These are phyloP conservation scores for Penicillium samsonianum DNA, from an alignment of 495 filamentous ascomycete genomes.

Conservation along the genomic window DNA sequence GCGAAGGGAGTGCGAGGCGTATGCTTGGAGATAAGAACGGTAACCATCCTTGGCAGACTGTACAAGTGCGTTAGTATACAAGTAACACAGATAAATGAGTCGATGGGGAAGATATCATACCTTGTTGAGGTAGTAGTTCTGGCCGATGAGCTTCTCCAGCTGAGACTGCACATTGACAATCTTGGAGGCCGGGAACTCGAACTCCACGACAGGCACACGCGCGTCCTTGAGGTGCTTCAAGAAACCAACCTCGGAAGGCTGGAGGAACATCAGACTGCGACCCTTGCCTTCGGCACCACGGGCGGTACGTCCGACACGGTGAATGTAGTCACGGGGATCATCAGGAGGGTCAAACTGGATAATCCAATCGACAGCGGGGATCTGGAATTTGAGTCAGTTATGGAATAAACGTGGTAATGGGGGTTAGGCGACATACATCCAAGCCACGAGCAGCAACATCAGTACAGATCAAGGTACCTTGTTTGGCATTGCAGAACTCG, in stretches of 20 bases:
- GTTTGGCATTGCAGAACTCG: constrained; percentile 92
- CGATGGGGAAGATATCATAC: constrained; percentile 37
- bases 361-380: constrained; percentile 92
- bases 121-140: constrained; percentile 97
- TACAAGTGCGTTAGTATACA: constrained; percentile 20
- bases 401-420: not conserved
- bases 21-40: constrained; percentile 88
- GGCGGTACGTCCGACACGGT: constrained; percentile 94
- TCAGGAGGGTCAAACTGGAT: constrained; percentile 94
- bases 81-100: not conserved
- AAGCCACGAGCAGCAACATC: constrained; percentile 94
- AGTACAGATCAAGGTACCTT: constrained; percentile 90
- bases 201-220: constrained; percentile 90
- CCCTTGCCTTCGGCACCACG: constrained; percentile 83
- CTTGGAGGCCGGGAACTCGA: constrained; percentile 90
- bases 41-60: constrained; percentile 70
- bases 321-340: constrained; percentile 91
- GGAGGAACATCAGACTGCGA: constrained; percentile 83
- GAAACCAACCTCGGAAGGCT: constrained; percentile 91
- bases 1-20: constrained; percentile 85
- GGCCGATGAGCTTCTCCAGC: constrained; percentile 84
- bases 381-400: constrained; percentile 46
- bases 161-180: constrained; percentile 94
- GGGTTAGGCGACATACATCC: constrained; percentile 58
- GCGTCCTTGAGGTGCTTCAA: constrained; percentile 89